These are phyloP conservation scores for Aspergillus versicolor DNA, from an alignment of 2,329 filamentous ascomycete species.

Conservation along the genomic window DNA sequence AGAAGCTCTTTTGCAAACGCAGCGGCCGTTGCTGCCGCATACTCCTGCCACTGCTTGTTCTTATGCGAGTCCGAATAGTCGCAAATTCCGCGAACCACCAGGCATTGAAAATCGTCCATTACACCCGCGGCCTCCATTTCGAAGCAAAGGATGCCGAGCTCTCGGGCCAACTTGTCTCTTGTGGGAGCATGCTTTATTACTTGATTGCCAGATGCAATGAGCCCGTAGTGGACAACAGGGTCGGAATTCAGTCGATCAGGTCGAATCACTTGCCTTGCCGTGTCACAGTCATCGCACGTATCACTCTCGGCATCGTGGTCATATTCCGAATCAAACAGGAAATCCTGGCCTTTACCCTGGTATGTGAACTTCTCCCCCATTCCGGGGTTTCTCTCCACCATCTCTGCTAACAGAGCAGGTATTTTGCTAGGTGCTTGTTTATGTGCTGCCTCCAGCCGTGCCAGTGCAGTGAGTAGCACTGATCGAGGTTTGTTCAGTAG, in stretches of 20 bases:
- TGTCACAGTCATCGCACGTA: background rate
- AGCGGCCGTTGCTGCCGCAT: background rate
- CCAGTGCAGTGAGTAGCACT: constrained; percentile 4
- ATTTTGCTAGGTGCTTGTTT: background rate
- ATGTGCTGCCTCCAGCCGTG: constrained; percentile 9
- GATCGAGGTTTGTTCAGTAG: constrained; percentile 11
- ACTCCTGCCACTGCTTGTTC: background rate
- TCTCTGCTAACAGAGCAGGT: background rate
- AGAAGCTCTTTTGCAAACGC: constrained; percentile 2
- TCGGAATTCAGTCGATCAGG: background rate
- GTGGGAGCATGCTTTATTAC: background rate
- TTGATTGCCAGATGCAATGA: background rate
- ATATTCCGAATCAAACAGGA: background rate
- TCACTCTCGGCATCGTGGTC: background rate
- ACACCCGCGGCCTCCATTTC: constrained; percentile 4
- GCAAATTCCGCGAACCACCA: background rate
- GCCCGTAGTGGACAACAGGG: background rate
- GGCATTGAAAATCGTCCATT: background rate
- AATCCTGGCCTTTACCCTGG: background rate
- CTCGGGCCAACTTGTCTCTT: background rate
- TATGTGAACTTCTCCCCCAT: background rate
- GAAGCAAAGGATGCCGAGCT: background rate
- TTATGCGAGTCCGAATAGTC: constrained; percentile 4
- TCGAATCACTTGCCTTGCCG: background rate
- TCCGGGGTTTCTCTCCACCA: background rate